Percentiles rank a stretch among this genome's conserved stretches.
Evolutionary conservation across 1,284 basidiomycete species (phyloP).

Genomic region (Fomes fomentarius): DNA sequence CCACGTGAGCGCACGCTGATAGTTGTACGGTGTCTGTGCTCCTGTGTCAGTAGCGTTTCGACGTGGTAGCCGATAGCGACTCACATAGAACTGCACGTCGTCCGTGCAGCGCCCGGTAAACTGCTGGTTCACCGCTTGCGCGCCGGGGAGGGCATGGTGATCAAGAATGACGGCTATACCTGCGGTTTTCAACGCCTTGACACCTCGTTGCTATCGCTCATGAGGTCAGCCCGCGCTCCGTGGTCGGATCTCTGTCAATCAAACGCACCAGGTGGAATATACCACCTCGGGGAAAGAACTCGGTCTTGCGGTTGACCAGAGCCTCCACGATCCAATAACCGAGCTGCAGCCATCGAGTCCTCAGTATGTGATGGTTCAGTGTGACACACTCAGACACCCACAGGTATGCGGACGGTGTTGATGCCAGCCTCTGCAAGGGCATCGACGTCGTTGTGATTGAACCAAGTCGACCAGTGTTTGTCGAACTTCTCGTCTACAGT

Average conservation of each 20-base stretch:
- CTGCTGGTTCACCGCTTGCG: conserved; percentile 57
- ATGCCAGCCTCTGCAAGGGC: conserved; percentile 55
- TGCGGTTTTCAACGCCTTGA: conserved; percentile 58
- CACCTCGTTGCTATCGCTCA: conserved; percentile 54
- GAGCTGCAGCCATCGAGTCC: conserved; percentile 44
- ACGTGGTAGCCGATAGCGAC: conserved; percentile 18
- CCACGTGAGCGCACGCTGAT: conserved; percentile 76
- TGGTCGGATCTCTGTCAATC: too few species aligned
- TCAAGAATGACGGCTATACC: conserved; percentile 72
- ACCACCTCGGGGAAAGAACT: conserved; percentile 73
- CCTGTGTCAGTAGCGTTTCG: background rate
- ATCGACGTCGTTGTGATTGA: conserved; percentile 63
- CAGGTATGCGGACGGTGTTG: conserved; percentile 78
- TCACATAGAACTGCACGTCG: conserved; percentile 75
- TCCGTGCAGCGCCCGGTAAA: conserved; percentile 75
- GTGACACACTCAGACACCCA: conserved; percentile 35
- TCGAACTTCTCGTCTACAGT: conserved; percentile 63
- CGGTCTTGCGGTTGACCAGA: conserved; percentile 61
- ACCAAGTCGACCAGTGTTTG: conserved; percentile 75
- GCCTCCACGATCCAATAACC: conserved; percentile 82
- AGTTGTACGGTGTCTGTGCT: conserved; percentile 65
- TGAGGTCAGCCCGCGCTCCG: background rate
- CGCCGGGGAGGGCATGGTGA: conserved; percentile 79
- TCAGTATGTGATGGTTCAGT: background rate
- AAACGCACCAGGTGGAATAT: conserved; percentile 58